These are phyloP conservation scores for Lizonia empirigonia DNA, from an alignment of 2,329 filamentous ascomycete species.

Conservation along the genomic window DNA sequence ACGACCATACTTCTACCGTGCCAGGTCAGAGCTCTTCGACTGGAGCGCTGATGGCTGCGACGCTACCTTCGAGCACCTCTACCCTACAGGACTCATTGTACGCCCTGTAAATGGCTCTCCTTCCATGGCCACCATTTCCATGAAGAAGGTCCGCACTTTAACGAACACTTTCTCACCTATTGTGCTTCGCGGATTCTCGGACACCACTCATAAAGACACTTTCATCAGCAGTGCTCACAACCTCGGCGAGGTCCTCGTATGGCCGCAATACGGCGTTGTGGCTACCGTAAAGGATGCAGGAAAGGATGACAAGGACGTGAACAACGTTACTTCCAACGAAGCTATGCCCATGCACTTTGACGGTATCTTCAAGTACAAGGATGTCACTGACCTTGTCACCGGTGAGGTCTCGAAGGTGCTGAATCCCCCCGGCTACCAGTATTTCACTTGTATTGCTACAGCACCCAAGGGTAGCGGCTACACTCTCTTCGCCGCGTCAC, in stretches of 20 bases:
- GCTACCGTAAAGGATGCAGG: slow-evolving; percentile 66
- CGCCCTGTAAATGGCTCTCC: slow-evolving; percentile 26
- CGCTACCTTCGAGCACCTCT: slow-evolving; percentile 31
- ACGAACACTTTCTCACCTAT: slow-evolving; percentile 60
- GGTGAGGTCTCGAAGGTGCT: slow-evolving; percentile 50
- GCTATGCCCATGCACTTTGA: slow-evolving; percentile 64
- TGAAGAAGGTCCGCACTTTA: slow-evolving; percentile 53
- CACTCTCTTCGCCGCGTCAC: slow-evolving; percentile 61
- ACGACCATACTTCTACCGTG: slow-evolving; percentile 33
- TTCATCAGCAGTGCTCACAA: slow-evolving; percentile 56
- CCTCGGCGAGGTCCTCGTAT: slow-evolving; percentile 56
- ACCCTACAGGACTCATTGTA: slow-evolving; percentile 32
- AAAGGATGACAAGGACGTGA: slow-evolving; percentile 52
- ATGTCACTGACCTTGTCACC: slow-evolving; percentile 45
- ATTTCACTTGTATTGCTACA: slow-evolving; percentile 56
- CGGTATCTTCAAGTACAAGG: slow-evolving; percentile 61
- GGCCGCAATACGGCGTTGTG: slow-evolving; percentile 62
- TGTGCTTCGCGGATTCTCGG: slow-evolving; percentile 58
- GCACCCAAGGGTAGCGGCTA: slow-evolving; percentile 59
- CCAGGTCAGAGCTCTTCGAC: slow-evolving; percentile 25
- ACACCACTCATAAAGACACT: slow-evolving; percentile 53
- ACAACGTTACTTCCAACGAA: slow-evolving; percentile 58
- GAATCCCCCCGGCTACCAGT: slow-evolving; percentile 53
- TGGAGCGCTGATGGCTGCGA: slow-evolving; percentile 8
- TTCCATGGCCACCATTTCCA: slow-evolving; percentile 53